These are phyloP conservation scores for Graphilbum ipis-grandicollis DNA, from an alignment of 2,329 filamentous ascomycete species.

Conservation along the genomic window DNA sequence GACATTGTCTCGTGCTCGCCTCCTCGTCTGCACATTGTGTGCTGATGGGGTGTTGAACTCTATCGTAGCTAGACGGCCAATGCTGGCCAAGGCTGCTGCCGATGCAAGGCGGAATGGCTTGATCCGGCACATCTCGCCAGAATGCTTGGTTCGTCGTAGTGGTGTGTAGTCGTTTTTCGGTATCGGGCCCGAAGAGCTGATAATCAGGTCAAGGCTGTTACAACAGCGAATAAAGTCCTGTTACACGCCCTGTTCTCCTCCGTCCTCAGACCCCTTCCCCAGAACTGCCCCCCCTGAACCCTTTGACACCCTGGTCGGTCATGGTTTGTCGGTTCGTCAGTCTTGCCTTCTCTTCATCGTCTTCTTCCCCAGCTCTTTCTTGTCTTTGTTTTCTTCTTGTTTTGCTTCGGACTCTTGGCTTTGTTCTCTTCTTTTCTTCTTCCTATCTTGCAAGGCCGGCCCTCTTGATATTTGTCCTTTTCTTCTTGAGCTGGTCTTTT, in stretches of 20 bases:
- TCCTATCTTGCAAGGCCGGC: slow-evolving; percentile 10
- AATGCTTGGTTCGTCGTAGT: no score
- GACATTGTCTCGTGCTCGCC: no score
- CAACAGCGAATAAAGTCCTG: no score
- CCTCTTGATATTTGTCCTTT: slow-evolving; percentile 9
- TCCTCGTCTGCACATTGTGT: no score
- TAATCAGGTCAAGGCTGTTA: no score
- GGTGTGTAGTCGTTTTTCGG: no score
- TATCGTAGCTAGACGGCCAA: no score
- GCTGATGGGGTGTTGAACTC: no score
- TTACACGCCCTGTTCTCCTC: slow-evolving; percentile 1
- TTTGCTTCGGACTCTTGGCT: slow-evolving; percentile 5
- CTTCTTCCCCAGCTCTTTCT: slow-evolving; percentile 3
- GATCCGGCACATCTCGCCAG: no score
- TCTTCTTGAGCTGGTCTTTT: slow-evolving; percentile 8
- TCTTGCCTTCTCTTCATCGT: slow-evolving; percentile 2
- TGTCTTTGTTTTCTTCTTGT: slow-evolving; percentile 1
- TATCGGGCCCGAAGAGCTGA: slow-evolving; percentile 5
- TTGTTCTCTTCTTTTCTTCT: slow-evolving; percentile 1
- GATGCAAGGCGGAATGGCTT: no score
- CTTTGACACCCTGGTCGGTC: background rate
- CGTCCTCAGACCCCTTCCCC: no score
- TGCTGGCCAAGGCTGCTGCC: no score
- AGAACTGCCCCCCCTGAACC: slow-evolving; percentile 1
- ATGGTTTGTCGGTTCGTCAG: background rate